Evolutionary conservation across 176 grass and related monocot genomes (phyloP), one percentile per base, ranked within the genome.

Genomic region (Bonia amplexicaulis): DNA sequence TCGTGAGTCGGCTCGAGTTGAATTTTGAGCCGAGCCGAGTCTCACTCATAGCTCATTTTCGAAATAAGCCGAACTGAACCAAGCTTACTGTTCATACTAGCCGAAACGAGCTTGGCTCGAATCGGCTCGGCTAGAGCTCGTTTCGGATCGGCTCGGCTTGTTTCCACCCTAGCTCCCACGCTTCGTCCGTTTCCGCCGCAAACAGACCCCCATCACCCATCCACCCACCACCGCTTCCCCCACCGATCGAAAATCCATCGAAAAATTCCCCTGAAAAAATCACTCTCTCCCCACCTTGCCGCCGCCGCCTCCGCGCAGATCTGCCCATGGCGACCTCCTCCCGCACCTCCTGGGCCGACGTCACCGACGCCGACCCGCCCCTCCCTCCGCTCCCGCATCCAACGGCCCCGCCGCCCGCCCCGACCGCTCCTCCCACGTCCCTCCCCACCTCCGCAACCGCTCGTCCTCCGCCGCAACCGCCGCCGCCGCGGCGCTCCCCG

Each of bases 361-460:
- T 84, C 52, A 85, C 85, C 9, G 89, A 86, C 84, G 84, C 73
- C 84, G 84, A 90, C 4, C 65, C 4, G 35, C 71, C 2, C 82
- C 81, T 1, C 86, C 81, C 20, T 69, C 83, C 4, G 13, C 48
- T 6, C 46, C 79, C 9, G 16, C 84, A 16, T 37, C 84, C 58
- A 92, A 88, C 54, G 84, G 84, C 58, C 84, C 79, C 47, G 20
- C 82, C 65, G 23, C 82, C 52, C 91, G 82, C 48, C 29, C 71
- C 3, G 23, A 69, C 69, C 90, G 91, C 54, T 72, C 84, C 60
- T 85, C 90, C 53, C 93, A 98, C 89, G 96, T 98, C n/a, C 96
- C 96, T 12, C 96, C 96, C 2, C 96, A 98, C 80, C 93, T 95
- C 61, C 96, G 96, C 55, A 92, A 89, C 45, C 91, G 89, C 41